phyloP scores from a whole-genome alignment of 257 asterid genomes.

The Solanum infundibuliforme region DNA sequence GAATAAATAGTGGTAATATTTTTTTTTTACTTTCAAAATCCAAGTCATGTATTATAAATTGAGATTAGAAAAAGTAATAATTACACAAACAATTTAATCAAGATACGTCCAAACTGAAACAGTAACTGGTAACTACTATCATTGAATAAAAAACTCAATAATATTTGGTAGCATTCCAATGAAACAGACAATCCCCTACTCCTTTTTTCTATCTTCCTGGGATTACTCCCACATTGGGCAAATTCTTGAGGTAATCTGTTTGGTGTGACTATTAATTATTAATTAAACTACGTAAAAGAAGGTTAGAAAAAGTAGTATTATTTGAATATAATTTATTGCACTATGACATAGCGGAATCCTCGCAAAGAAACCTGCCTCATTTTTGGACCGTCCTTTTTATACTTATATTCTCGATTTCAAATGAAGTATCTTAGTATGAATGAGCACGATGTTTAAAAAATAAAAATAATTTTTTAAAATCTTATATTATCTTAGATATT shows the following conservation, averaged over 20 bases:
- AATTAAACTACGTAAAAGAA: neutral
- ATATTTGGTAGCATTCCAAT: neutral
- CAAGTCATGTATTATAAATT: neutral
- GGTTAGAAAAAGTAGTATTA: neutral
- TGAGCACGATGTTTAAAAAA: neutral
- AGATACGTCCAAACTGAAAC: neutral
- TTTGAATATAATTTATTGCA: neutral
- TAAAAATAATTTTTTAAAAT: too few species aligned
- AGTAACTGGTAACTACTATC: too few species aligned
- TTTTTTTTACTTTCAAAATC: neutral
- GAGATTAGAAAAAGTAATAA: neutral
- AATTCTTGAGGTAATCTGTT: neutral
- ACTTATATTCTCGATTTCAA: neutral
- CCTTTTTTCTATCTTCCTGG: neutral
- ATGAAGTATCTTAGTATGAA: too few species aligned
- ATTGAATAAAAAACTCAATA: neutral
- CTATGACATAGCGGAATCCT: constrained; percentile 49
- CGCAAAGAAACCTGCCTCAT: constrained; percentile 61
- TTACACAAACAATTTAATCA: neutral
- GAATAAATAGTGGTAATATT: neutral
- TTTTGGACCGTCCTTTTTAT: constrained; percentile 26
- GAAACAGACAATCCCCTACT: neutral
- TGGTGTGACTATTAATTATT: neutral
- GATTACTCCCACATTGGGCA: neutral
- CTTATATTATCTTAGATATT: too few species aligned